Evolutionary conservation across 176 grass and related monocot genomes (phyloP).

Genomic region (Cenchrus americanus): DNA sequence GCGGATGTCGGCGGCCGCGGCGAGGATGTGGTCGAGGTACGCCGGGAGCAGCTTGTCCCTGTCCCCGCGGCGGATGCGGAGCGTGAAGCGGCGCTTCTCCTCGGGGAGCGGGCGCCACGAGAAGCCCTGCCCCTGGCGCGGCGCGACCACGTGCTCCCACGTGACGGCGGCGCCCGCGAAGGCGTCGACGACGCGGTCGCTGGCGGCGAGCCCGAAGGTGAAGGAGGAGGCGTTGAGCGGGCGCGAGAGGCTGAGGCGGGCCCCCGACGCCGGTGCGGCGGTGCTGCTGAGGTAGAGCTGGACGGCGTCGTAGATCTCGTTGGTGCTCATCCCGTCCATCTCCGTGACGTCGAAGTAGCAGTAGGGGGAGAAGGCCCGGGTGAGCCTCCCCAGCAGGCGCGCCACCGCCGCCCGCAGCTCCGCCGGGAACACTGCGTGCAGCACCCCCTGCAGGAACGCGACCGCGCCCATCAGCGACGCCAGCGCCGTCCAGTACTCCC

Average conservation of each 20-base stretch:
- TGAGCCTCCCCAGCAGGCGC: slow-evolving; percentile 49
- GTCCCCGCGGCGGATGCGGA: slow-evolving; percentile 78
- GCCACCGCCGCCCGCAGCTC: slow-evolving; percentile 65
- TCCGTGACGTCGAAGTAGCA: slow-evolving; percentile 94
- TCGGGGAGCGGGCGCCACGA: slow-evolving; percentile 89
- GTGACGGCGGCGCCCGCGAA: slow-evolving; percentile 67
- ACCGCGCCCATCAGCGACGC: slow-evolving; percentile 88
- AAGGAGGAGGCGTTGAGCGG: slow-evolving; percentile 77
- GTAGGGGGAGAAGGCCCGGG: slow-evolving; percentile 65
- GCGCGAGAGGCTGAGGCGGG: slow-evolving; percentile 74
- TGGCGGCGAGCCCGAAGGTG: slow-evolving; percentile 86
- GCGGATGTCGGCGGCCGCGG: slow-evolving; percentile 55
- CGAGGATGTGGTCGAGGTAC: slow-evolving; percentile 89
- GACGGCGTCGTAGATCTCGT: slow-evolving; percentile 91
- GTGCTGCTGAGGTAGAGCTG: slow-evolving; percentile 87
- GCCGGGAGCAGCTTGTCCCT: slow-evolving; percentile 61
- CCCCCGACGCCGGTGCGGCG: slow-evolving; percentile 52
- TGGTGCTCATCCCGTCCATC: slow-evolving; percentile 90
- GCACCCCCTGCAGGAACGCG: slow-evolving; percentile 68
- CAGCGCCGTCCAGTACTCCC: slow-evolving; percentile 78
- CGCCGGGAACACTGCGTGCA: slow-evolving; percentile 69
- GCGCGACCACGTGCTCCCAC: slow-evolving; percentile 94
- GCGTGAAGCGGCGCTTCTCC: slow-evolving; percentile 91
- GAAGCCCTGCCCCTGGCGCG: slow-evolving; percentile 64
- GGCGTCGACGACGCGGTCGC: slow-evolving; percentile 70